Conservation (phyloP, 2,329 filamentous ascomycete species). For the Metarhizium rileyi region DNA sequence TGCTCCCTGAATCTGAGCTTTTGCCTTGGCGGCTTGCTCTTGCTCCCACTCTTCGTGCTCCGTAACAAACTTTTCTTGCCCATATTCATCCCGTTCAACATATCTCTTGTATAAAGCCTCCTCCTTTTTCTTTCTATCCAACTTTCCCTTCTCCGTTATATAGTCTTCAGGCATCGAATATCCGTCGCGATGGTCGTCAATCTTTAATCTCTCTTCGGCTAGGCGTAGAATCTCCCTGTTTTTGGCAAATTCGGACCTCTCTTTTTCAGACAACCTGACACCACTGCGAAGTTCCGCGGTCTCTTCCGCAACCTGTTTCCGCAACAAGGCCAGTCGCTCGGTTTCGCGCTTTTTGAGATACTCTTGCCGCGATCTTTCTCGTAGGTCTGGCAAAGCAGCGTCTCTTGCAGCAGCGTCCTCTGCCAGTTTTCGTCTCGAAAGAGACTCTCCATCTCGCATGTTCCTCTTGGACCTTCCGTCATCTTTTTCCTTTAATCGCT, state of each 20-base stretch:
- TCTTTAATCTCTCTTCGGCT: conserved; percentile 73
- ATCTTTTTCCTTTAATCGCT: conserved; percentile 63
- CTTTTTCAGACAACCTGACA: conserved; percentile 61
- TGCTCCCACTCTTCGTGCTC: conserved; percentile 95
- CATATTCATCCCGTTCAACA: conserved; percentile 76
- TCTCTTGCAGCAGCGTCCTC: conserved; percentile 54
- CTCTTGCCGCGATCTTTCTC: conserved; percentile 77
- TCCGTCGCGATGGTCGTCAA: conserved; percentile 87
- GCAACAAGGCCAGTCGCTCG: conserved; percentile 74
- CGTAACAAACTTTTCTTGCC: conserved; percentile 80
- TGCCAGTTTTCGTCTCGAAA: conserved; percentile 40
- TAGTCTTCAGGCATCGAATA: conserved; percentile 93
- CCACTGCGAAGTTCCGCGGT: conserved; percentile 70
- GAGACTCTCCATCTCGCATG: conserved; percentile 45
- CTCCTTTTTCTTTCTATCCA: conserved; percentile 78
- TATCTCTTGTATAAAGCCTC: conserved; percentile 86
- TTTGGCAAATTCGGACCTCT: conserved; percentile 80
- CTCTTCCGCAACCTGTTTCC: conserved; percentile 86
- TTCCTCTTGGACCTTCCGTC: conserved; percentile 60
- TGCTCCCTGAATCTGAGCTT: conserved; percentile 67
- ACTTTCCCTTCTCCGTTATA: conserved; percentile 85
- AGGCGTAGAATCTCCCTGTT: conserved; percentile 75
- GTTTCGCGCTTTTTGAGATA: conserved; percentile 90
- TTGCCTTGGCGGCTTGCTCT: conserved; percentile 80
- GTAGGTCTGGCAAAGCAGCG: conserved; percentile 68